Evolutionary conservation across 805 yeast genomes (phyloP).

Genomic region (Nakazawaea pomicola): DNA sequence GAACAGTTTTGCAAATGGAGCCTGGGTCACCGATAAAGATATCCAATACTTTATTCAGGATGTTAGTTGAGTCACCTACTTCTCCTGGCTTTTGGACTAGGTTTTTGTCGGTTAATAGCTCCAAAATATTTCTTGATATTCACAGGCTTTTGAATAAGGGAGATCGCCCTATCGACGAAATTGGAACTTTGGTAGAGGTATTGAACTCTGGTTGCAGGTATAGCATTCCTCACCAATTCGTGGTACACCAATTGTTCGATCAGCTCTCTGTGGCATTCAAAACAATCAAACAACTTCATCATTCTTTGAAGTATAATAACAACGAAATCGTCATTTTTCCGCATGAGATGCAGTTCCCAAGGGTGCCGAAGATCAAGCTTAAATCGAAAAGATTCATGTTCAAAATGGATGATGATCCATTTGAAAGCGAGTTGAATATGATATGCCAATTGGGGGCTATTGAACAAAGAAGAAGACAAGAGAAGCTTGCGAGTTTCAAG

Average conservation of each 20-base stretch:
- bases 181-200: constrained; percentile 19
- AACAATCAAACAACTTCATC: constrained; percentile 54
- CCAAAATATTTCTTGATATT: constrained; percentile 8
- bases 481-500: constrained; percentile 26
- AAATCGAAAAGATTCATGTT: constrained; percentile 37
- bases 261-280: constrained; percentile 65
- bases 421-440: constrained; percentile 55
- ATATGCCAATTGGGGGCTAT: constrained; percentile 52
- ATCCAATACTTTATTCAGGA: constrained; percentile 27
- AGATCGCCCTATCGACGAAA: constrained; percentile 15
- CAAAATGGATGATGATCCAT: constrained; percentile 58
- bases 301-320: constrained; percentile 40
- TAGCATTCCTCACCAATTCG: constrained; percentile 66
- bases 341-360: constrained; percentile 26
- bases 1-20: constrained; percentile 17
- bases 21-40: constrained; percentile 17
- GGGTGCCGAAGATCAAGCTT: constrained; percentile 38
- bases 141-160: constrained; percentile 5
- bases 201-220: constrained; percentile 38
- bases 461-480: constrained; percentile 49
- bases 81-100: constrained; percentile 44
- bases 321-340: constrained; percentile 34
- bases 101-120: constrained; percentile 27
- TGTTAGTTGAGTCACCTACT: constrained; percentile 50
- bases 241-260: constrained; percentile 77